Conservation (phyloP, 306 rosid species). For the Acacia confusa region DNA sequence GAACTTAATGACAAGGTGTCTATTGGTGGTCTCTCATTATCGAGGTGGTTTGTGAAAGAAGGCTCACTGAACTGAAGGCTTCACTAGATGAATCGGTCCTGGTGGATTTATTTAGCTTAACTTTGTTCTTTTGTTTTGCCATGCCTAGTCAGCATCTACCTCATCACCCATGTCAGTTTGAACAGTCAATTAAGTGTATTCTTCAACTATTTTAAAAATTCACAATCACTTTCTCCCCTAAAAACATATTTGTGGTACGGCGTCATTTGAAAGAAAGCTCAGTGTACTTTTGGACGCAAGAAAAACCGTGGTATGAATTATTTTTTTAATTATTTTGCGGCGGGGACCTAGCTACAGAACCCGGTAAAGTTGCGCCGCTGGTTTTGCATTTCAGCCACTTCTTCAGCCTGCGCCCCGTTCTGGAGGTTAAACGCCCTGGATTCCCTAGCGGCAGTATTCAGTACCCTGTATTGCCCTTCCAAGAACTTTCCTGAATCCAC, state of each 20-base stretch:
- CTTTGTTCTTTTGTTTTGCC: no score
- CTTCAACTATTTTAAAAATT: no score
- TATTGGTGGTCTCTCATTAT: conserved; percentile 48
- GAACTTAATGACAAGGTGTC: no score
- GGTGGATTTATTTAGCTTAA: conserved; percentile 43
- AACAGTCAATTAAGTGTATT: no score
- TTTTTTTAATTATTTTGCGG: neutral
- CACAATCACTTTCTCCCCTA: no score
- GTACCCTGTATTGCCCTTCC: neutral
- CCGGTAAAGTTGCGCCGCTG: neutral
- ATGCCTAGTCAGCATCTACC: no score
- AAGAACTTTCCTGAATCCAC: neutral
- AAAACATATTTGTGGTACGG: no score
- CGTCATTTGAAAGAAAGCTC: no score
- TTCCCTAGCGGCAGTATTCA: neutral
- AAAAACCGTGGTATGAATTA: no score
- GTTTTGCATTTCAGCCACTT: neutral
- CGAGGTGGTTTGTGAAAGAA: conserved; percentile 63
- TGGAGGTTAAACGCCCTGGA: neutral
- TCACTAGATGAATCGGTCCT: conserved; percentile 51
- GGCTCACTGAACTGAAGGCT: conserved; percentile 62
- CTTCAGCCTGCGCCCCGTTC: neutral
- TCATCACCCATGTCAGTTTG: no score
- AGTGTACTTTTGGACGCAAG: no score
- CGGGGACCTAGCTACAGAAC: neutral